Evolutionary conservation across 768 basidiomycete genomes (phyloP), one percentile per base, ranked within the genome.

Genomic region (Tylopilus rubrobrunneus): DNA sequence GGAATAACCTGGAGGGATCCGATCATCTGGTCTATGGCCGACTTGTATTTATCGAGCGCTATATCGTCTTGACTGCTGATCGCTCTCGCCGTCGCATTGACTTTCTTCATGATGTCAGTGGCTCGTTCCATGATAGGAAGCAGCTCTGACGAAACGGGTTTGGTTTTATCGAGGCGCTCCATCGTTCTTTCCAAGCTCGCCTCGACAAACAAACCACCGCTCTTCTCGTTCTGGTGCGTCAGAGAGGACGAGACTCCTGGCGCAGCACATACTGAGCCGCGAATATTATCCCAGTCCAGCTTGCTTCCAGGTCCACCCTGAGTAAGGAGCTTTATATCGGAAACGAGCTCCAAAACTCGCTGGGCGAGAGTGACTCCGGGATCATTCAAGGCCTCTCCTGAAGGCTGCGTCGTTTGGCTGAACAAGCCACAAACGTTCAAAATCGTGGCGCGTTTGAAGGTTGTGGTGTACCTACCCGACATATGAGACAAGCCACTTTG

Each of bases 211-310:
- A 60, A 45, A 17, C 54, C 58, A 14, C 59, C 55, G 21, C 60
- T 61, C 29, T 45, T 60, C 4, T 42, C 36, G 7, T 48, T 33
- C 59, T 60, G 12, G 7, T 12, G 5, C 17, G 15, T 17, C 4
- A 12, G 27, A 10, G 19, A 19, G 23, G 4, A 31, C 4, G 2
- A 28, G 19, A 0, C 8, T 15, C 5, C 39, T 14, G 7, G 21
- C 46, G n/a, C 31, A 7, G 11, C 27, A 59, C 58, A n/a, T 34
- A 60, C 57, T 2, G 49, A 55, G 15, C 43, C 53, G 19, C 43
- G 47, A n/a, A 60, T 59, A 11, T 51, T 60, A 29, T 49, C 46
- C 58, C n/a, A 60, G 21, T 59, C 58, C 19, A 57, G 58, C 12
- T 48, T 60, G 8, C 47, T 47, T 1, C 37, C 53, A 28, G 57